A percentile compares a stretch with the other conserved stretches of the same genome.
Conservation (phyloP, 345 rosid genomes). For the Clausena lansium region DNA sequence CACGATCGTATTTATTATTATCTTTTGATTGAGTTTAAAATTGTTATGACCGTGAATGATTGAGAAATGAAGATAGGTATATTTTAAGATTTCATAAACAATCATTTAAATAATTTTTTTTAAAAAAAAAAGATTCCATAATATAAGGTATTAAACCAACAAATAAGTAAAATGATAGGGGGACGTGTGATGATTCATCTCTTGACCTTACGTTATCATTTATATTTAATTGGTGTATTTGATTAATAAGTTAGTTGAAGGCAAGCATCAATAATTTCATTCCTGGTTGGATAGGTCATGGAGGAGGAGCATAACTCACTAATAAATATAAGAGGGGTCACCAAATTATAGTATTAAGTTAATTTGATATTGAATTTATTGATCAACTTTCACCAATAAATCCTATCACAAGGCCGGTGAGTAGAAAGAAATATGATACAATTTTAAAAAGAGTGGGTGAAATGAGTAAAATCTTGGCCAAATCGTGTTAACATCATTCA, state of each 20-base stretch:
- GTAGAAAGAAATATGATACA: neutral
- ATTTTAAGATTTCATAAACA: neutral
- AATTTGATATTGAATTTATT: neutral
- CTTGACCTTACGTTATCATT: neutral
- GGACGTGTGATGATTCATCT: neutral
- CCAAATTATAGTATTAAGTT: neutral
- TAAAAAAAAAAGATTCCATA: neutral
- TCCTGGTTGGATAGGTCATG: neutral
- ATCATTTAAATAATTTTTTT: neutral
- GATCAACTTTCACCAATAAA: neutral
- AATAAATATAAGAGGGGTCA: neutral
- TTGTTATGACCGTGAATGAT: neutral
- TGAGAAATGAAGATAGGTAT: neutral
- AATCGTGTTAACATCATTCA: neutral
- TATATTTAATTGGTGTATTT: neutral
- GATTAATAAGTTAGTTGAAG: constrained; percentile 3
- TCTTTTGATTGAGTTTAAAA: neutral
- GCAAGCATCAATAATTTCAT: neutral
- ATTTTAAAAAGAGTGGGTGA: neutral
- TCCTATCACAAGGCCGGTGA: neutral
- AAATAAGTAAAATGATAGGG: neutral
- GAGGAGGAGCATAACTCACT: neutral
- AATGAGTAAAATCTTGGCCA: neutral
- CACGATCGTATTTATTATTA: neutral
- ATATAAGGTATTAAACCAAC: no score